Evolutionary conservation across 371 early-diverging fungal genomes (phyloP), one percentile per base, ranked within the genome.

Genomic region (Smittium mucronatum): DNA sequence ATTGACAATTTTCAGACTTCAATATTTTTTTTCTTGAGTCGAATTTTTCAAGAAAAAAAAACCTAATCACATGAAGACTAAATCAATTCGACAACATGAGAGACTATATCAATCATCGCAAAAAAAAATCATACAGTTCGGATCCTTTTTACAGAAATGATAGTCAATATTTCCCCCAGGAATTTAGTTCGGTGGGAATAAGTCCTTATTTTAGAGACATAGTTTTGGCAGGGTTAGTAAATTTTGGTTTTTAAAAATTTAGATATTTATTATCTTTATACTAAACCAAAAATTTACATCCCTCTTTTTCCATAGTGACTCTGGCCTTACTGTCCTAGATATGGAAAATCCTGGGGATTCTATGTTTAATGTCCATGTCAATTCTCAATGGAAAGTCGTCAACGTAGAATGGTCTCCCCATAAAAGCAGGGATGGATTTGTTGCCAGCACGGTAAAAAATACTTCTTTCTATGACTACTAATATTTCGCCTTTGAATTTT

Each of bases 341-440:
- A 15, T 67, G 2, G 67, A 67, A 36, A 67, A 67, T 67, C 36
- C 36, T 30, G 1, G 21, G 17, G 67, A 67, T 8, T 26, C 34
- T 21, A n/a, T 57, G 2, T 47, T 35, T 11, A 47, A 30, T 21
- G 57, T 67, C 2, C 57, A 35, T 5, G 28, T 47, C 1, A 67
- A 67, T 36, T 36, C 36, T 28, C 67, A 36, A 67, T 67, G 47
- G 67, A 67, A 26, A 30, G 57, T 67, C 25, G 67, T 57, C 31
- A 67, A 67, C 28, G 67, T 67, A 36, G 67, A 67, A 57, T 67
- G 67, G 67, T 47, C 28, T 47, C 67, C 67, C 11, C 67, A 67
- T 29, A 67, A 36, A 30, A 34, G 26, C 31, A 11, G 31, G n/a
- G 67, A 57, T 34, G 67, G 67, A 67, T 47, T 35, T n/a, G 57